Evolutionary conservation across 1,284 basidiomycete genomes (phyloP), one percentile per base, ranked within the genome.

Genomic region (Stygiomarasmius scandens): DNA sequence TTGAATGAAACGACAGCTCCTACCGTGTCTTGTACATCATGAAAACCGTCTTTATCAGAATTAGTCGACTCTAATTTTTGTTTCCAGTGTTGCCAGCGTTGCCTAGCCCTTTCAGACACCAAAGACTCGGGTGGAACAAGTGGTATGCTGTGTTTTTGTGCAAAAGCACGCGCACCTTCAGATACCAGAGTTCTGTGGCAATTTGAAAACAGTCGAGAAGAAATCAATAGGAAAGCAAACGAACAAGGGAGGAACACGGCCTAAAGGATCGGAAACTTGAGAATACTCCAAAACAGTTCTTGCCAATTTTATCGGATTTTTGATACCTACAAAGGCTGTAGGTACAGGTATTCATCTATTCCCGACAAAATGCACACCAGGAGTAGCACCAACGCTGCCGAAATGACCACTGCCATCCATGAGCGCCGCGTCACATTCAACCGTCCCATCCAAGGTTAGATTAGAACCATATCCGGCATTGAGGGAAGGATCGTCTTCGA

Each of bases 391-490:
- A 16, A 87, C 81, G 61, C 85, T 84, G 23, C 89, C 90, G 67
- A 88, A 92, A 50, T 77, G 73, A 44, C 74, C 71, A 72, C 10
- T 51, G 56, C 81, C 83, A 53, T 83, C 77, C 86, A 90, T 90
- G 58, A 92, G 75, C 9, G 88, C 78, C 1, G 90, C 90, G 64
- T 92, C 90, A 63, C 90, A 92, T 72, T 92, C 90, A 19, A 90
- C 89, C 1, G 71, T 74, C 9, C 90, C 89, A 20, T 80, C 74
- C 6, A 85, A 61, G 0, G 88, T 91, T 43, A 92, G 72, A 68
- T 92, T 92, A 1, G 90, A 89, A 4, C 90, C 90, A 59, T 80
- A 84, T 0, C 89, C 89, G 68, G 89, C 89, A 63, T 92, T 92
- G 47, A 91, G 73, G 58, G 70, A 71, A 20, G 75, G 75, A 23